A percentile compares a stretch with the other conserved stretches of the same genome.
Conservation (phyloP, 345 rosid genomes). For the Gossypium australe region DNA sequence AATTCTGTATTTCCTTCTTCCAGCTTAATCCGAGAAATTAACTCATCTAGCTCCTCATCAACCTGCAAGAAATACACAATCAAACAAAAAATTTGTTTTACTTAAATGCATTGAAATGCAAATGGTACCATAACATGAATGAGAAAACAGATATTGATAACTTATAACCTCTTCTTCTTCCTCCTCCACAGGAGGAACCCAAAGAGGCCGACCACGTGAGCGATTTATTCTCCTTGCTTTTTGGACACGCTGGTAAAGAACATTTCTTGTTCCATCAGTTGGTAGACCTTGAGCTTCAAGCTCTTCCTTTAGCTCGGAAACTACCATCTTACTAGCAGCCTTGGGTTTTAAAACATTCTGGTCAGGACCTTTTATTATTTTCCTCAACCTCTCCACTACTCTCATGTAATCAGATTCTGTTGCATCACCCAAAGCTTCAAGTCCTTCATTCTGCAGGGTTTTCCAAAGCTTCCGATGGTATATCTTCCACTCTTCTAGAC, state of each 20-base stretch:
- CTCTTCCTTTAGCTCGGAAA: constrained; percentile 88
- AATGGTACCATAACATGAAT: neutral
- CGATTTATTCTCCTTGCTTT: constrained; percentile 97
- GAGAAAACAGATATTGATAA: neutral
- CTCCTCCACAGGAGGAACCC: constrained; percentile 98
- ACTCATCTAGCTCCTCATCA: constrained; percentile 79
- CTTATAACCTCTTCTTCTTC: constrained; percentile 81
- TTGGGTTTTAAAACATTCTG: constrained; percentile 82
- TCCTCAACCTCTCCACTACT: constrained; percentile 67
- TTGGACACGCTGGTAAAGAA: constrained; percentile 97
- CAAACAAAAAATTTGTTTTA: neutral
- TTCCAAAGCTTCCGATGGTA: constrained; percentile 71
- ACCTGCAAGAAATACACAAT: constrained; percentile 39
- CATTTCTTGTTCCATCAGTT: constrained; percentile 92
- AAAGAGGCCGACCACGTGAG: constrained; percentile 93
- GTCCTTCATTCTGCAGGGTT: constrained; percentile 71
- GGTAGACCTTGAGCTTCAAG: constrained; percentile 95
- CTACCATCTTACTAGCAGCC: constrained; percentile 98
- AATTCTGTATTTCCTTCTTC: constrained; percentile 96
- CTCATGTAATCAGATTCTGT: constrained; percentile 77
- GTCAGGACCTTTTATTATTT: constrained; percentile 73
- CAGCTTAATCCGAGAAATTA: constrained; percentile 78
- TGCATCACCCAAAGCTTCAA: constrained; percentile 63
- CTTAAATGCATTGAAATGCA: neutral
- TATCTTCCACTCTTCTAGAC: constrained; percentile 71